phyloP scores from a whole-genome alignment of 2,329 filamentous ascomycete species.

The Pseudopithomyces chartarum region DNA sequence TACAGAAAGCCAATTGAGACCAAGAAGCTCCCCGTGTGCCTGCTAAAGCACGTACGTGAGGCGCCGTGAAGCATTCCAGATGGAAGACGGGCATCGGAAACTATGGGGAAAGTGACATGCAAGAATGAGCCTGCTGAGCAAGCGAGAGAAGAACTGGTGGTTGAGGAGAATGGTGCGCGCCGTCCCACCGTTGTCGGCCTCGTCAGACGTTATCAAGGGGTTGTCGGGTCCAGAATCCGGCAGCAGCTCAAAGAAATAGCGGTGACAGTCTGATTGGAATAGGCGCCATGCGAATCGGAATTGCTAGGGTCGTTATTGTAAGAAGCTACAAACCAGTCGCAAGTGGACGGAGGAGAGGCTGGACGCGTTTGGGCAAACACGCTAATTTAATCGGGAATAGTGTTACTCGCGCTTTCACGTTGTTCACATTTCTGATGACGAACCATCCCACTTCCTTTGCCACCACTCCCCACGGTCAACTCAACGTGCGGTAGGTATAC shows the following conservation, averaged over 20 bases:
- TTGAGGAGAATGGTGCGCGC: slow-evolving; percentile 25
- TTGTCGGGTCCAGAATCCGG: slow-evolving; percentile 19
- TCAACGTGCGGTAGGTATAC: not conserved
- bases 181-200: slow-evolving; percentile 33
- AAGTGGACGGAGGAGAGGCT: slow-evolving; percentile 7
- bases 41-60: slow-evolving; percentile 41
- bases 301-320: slow-evolving; percentile 22
- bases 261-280: slow-evolving; percentile 6
- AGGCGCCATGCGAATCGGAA: slow-evolving; percentile 19
- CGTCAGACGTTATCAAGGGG: slow-evolving; percentile 27
- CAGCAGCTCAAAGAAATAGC: slow-evolving; percentile 7
- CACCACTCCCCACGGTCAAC: slow-evolving; percentile 36
- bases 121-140: slow-evolving; percentile 39
- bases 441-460: not conserved
- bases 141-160: slow-evolving; percentile 40
- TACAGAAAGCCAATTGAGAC: slow-evolving; percentile 56
- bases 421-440: slow-evolving; percentile 1
- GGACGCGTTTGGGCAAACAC: slow-evolving; percentile 16
- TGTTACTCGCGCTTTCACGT: slow-evolving; percentile 1
- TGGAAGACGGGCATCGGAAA: slow-evolving; percentile 76
- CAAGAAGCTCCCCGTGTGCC: slow-evolving; percentile 66
- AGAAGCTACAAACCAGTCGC: not conserved
- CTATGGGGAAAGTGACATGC: slow-evolving; percentile 80
- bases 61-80: slow-evolving; percentile 59
- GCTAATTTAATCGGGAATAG: slow-evolving; percentile 12